Conservation (phyloP, 495 filamentous ascomycete species). For the Acidiella bohemica region DNA sequence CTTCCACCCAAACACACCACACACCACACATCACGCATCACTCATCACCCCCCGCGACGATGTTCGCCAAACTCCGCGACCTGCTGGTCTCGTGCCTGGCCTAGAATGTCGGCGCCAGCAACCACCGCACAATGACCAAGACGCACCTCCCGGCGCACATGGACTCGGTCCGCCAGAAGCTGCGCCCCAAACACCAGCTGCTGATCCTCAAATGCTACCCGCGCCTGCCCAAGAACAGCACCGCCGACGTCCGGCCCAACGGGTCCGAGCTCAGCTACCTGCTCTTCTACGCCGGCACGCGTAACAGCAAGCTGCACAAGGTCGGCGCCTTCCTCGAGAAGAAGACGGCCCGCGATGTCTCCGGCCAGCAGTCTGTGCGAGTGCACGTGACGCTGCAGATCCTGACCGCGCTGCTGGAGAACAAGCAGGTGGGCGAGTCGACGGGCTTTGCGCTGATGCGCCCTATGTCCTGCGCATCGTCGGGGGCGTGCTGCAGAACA, state of each 20-base stretch:
- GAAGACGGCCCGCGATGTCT: slow-evolving; percentile 77
- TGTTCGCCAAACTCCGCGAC: slow-evolving; percentile 1
- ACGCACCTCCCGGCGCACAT: slow-evolving; percentile 29
- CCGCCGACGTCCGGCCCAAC: slow-evolving; percentile 76
- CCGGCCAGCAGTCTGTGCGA: slow-evolving; percentile 43
- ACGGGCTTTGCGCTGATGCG: slow-evolving; percentile 77
- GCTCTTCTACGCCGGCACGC: slow-evolving; percentile 86
- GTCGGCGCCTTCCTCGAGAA: slow-evolving; percentile 84
- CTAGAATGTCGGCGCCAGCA: slow-evolving; percentile 9
- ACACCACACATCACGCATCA: too few relatives aligned
- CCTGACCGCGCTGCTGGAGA: slow-evolving; percentile 75
- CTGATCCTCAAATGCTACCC: slow-evolving; percentile 90
- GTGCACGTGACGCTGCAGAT: slow-evolving; percentile 89
- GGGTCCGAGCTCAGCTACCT: slow-evolving; percentile 89
- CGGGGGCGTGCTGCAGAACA: slow-evolving; percentile 48
- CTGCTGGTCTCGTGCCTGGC: slow-evolving; percentile 7
- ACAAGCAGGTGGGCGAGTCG: slow-evolving; percentile 37
- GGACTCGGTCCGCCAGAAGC: slow-evolving; percentile 48
- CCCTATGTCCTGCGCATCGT: slow-evolving; percentile 67
- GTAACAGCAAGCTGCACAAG: slow-evolving; percentile 85
- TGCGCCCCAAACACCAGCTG: slow-evolving; percentile 84
- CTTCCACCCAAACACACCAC: too few relatives aligned
- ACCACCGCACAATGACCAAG: slow-evolving; percentile 6
- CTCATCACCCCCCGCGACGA: background rate
- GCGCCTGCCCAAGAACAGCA: slow-evolving; percentile 67